phyloP scores from a whole-genome alignment of 1,139 yeast genomes.

The Debaryomyces sp. region DNA sequence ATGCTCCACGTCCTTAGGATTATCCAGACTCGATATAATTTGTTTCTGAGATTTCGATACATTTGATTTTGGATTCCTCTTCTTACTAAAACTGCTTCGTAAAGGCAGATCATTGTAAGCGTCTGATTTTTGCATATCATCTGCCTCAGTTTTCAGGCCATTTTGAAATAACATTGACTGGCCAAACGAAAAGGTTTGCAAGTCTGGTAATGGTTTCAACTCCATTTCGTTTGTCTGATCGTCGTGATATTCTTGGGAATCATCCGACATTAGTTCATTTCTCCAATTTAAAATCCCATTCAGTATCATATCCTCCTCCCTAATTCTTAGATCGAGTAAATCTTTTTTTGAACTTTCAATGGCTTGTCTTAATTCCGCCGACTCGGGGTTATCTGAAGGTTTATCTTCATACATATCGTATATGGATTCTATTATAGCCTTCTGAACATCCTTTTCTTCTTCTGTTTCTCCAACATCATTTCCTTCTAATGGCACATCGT shows the following conservation, averaged over 20 bases:
- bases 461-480: slow-evolving; percentile 25
- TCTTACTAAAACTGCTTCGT: background rate
- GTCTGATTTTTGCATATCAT: slow-evolving; percentile 1
- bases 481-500: slow-evolving; percentile 50
- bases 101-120: background rate
- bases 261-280: background rate
- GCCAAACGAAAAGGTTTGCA: slow-evolving; percentile 5
- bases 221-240: slow-evolving; percentile 1
- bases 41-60: background rate
- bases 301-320: slow-evolving; percentile 18
- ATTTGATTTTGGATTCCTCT: background rate
- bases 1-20: background rate
- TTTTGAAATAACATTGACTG: slow-evolving; percentile 8
- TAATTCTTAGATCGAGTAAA: slow-evolving; percentile 20
- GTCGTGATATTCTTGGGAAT: background rate
- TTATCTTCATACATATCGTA: slow-evolving; percentile 32
- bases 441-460: slow-evolving; percentile 34
- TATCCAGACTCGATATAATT: background rate
- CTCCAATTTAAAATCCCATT: slow-evolving; percentile 8
- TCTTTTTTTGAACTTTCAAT: slow-evolving; percentile 49
- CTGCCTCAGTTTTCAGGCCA: background rate
- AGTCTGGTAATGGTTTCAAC: background rate
- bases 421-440: slow-evolving; percentile 40
- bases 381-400: slow-evolving; percentile 20
- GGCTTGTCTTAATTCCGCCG: slow-evolving; percentile 46